Evolutionary conservation across 225 moss, liverwort and hornwort species (phyloP), one percentile per base, ranked within the genome.

Genomic region (Marchantia paleacea): DNA sequence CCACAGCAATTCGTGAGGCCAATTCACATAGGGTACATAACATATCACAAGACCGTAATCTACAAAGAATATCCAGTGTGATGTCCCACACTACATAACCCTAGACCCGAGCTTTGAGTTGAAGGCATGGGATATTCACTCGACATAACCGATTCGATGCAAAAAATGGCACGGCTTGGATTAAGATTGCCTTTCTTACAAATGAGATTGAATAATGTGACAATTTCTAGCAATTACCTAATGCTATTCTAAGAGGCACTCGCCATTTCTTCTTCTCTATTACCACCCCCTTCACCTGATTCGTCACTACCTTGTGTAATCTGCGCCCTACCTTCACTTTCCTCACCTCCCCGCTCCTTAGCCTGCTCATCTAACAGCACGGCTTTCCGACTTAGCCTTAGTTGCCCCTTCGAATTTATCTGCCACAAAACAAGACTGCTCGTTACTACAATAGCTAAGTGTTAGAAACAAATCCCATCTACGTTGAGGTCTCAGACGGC

Each of bases 361-460:
- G 8, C 77, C 52, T 78, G 78, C 3, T 88, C 85, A 5, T 81
- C 81, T 7, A 85, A 14, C 15, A 88, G 75, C 51, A 85, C 81
- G 63, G 85, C 84, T 73, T 85, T 88, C 69, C 88, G 90, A 87
- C 96, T 97, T 77, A 97, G 82, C 73, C 96, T 91, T 76, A 97
- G 89, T 81, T 97, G 96, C 63, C 94, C 94, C 77, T 93, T 93
- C 63, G 94, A 85, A 85, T 97, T 97, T 78, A 97, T 94, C 92
- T 96, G 93, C 64, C 7, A 68, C 26, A 25, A 49, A 0, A 7
- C 29, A 72, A 26, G 0, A 70, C 18, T 47, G 1, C 10, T 70
- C 16, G 10, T 6, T 19, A 20, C 4, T 58, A 58, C 20, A 15
- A 3, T 63, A 58, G 58, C 70, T 69, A 16, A 69, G 16, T 15